These are phyloP conservation scores for Oryza longistaminata DNA, from an alignment of 176 grass and related monocot species.

Conservation along the genomic window DNA sequence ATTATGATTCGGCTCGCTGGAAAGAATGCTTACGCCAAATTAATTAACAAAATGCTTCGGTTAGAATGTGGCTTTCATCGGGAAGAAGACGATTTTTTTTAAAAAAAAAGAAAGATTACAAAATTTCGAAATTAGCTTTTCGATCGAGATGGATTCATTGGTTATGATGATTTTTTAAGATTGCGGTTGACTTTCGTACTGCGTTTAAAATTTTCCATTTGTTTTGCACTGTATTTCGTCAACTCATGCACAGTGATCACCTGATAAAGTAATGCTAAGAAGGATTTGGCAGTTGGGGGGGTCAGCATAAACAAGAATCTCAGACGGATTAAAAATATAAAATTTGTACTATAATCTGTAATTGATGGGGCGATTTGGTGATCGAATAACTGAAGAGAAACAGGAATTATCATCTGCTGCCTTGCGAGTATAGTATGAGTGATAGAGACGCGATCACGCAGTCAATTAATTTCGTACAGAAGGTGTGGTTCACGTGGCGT, in stretches of 20 bases:
- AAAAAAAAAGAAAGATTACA: background rate
- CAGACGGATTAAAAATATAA: background rate
- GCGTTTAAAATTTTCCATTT: background rate
- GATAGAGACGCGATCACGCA: too few species aligned
- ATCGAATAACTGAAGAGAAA: background rate
- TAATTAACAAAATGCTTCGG: background rate
- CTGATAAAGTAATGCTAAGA: background rate
- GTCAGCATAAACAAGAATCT: background rate
- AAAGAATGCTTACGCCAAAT: background rate
- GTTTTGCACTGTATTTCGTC: background rate
- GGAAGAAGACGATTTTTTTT: background rate
- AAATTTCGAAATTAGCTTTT: background rate
- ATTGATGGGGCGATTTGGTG: background rate
- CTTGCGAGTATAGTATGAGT: too few species aligned
- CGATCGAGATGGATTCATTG: background rate
- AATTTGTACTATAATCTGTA: background rate
- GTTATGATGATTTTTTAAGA: background rate
- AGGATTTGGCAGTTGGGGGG: background rate
- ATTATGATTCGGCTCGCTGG: background rate
- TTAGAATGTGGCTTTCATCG: background rate
- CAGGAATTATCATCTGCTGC: background rate
- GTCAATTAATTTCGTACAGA: background rate
- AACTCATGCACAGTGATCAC: background rate
- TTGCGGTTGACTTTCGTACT: background rate
- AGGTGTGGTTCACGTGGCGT: background rate